Base-by-base conservation (phyloP, 805 yeast genomes). In the Candida lessepsii region DNA sequence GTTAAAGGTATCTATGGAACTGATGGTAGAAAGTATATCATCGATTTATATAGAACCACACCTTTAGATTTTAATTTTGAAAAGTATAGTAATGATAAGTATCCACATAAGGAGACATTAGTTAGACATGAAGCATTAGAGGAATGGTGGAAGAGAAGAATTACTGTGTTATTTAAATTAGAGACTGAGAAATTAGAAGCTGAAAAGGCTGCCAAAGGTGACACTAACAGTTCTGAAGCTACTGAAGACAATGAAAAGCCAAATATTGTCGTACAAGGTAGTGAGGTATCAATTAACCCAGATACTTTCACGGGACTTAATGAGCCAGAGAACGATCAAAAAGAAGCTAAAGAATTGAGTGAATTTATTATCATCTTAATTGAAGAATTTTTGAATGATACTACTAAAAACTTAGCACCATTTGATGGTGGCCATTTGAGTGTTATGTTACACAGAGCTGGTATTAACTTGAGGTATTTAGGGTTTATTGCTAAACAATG, bases 391-490 rank as follows among this genome's bases (percentile, higher is more conserved):
- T 65, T 88, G 49, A 59, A 60, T 10, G 85, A 79, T 17, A 60
- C 86, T 19, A 66, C 73, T 13, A 65, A 68, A 7, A 76, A 78
- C 29, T 65, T 73, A 36, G 76, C 81, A 27, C 96, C 98, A 31
- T 68, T 85, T 41, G 96, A 89, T 57, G 96, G 98, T 49, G 56
- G 63, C 3, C 93, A 89, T 53, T 74, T 93, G 51, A 66, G 86
- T 14, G 67, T 71, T 29, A 58, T 73, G 39, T 62, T 91, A 63
- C 99, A 93, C 61, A 76, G 76, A 47, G 69, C 71, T 40, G 99
- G 99, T 71, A 81, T 91, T 59, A 90, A 88, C 60, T 58, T 90
- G 63, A 83, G 98, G 67, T 91, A 91, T 57, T 71, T 91, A 53
- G 96, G 96, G 44, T 60, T 54, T 13, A 56, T 86, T 48, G 81